Evolutionary conservation across 1,284 basidiomycete species (phyloP).

Genomic region (Trichosporon sp.): DNA sequence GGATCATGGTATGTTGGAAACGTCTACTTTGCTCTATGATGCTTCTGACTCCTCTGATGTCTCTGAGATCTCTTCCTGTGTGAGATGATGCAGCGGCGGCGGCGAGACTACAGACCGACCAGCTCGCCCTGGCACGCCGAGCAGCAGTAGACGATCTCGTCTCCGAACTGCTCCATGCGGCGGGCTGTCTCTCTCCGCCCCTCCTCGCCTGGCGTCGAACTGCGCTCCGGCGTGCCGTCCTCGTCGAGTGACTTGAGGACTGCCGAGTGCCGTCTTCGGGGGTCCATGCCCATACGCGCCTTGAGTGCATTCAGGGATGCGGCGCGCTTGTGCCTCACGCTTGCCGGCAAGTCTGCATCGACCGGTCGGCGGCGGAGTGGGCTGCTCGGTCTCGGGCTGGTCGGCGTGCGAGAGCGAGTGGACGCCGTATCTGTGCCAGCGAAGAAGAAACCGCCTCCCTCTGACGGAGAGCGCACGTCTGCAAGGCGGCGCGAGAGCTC

Average conservation of each 20-base stretch:
- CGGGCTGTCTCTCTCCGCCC: neutral
- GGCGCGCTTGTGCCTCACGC: conserved; percentile 74
- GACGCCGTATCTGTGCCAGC: neutral
- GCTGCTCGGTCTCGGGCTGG: neutral
- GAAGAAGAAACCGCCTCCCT: conserved; percentile 5
- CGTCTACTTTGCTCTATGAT: neutral
- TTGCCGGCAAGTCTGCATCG: conserved; percentile 64
- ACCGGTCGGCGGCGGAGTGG: conserved; percentile 24
- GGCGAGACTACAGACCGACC: conserved; percentile 32
- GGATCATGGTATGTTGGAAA: no score
- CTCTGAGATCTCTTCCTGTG: neutral
- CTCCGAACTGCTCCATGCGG: conserved; percentile 41
- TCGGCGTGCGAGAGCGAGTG: neutral
- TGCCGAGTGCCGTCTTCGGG: neutral
- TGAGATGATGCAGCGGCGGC: neutral
- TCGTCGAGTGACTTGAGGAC: conserved; percentile 8
- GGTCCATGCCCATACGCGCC: conserved; percentile 67
- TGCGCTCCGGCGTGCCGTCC: conserved; percentile 2
- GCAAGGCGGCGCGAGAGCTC: conserved; percentile 60
- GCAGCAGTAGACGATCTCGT: conserved; percentile 49
- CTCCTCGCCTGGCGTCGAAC: neutral
- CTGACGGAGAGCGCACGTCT: conserved; percentile 26
- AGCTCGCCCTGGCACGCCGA: conserved; percentile 46
- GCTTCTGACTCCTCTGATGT: neutral
- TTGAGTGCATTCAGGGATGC: conserved; percentile 81